Evolutionary conservation across 2,329 filamentous ascomycete species (phyloP), one percentile per base, ranked within the genome.

Genomic region (Epichloe gansuensis): DNA sequence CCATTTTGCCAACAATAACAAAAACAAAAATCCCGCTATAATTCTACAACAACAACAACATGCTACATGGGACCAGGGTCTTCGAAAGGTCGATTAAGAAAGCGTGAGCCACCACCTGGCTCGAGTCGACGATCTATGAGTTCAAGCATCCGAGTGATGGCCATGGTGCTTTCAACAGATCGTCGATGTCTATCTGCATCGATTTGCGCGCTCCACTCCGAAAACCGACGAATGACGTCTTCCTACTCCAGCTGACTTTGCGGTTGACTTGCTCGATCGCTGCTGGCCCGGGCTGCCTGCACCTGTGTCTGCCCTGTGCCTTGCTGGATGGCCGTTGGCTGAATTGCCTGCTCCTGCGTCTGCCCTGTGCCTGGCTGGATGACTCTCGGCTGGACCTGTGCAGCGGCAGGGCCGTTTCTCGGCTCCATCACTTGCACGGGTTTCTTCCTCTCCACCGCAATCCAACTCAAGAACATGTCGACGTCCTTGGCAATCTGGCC

Each of bases 401-500:
- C 15, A 5, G n/a, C 9, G 31, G n/a, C 31, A 7, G 37, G 41
- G n/a, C 9, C 23, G n/a, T 3, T 39, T 15, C 21, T 31, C 31
- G 21, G n/a, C 42, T 13, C 42, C 3, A 13, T 34, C 4, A 9
- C 35, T 13, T 46, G 5, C 4, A 8, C n/a, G 17, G 23, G 21
- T n/a, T 39, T 57, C 52, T 60, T 66, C 58, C 76, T 69, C 65
- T 77, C 71, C 52, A 61, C 63, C 2, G 67, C 69, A 50, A 83
- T 72, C 83, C 83, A 89, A 3, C 68, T 67, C 56, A 88, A 62
- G 58, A 88, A 87, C 59, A 84, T 69, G 5, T 80, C 78, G 6
- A 89, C 85, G 62, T 90, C 86, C 68, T 87, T 86, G 17, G 79
- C 78, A 48, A 90, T 74, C 55, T 78, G 75, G 1, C 74, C 75